Evolutionary conservation across 75 land plant genomes (phyloP).

Genomic region (Pseudotsuga menziesii): DNA sequence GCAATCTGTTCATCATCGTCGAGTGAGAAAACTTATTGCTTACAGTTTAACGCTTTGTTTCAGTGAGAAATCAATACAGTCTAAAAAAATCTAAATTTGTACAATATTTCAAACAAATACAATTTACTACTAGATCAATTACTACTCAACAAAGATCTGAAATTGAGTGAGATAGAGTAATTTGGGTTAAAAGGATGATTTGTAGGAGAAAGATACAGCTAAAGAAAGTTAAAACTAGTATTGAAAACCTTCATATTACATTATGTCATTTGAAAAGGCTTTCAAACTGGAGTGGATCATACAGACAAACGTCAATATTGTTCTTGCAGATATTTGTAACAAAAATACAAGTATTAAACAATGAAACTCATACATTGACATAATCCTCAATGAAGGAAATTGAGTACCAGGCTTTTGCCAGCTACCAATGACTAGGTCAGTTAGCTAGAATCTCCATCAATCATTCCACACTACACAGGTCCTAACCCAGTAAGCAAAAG

Average conservation of each 20-base stretch:
- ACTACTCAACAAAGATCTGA: not conserved
- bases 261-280: not conserved
- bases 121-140: not conserved
- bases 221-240: not conserved
- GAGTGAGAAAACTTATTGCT: not conserved
- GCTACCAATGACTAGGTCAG: too few relatives aligned
- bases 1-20: conserved; percentile 56
- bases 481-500: not conserved
- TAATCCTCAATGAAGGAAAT: not conserved
- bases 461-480: too few relatives aligned
- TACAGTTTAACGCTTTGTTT: not conserved
- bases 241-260: not conserved
- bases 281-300: not conserved
- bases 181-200: not conserved
- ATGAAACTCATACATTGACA: not conserved
- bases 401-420: too few relatives aligned
- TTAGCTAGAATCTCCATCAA: too few relatives aligned
- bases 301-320: not conserved
- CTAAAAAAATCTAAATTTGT: not conserved
- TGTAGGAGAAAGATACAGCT: not conserved
- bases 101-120: not conserved
- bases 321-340: not conserved
- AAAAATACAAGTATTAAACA: not conserved
- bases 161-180: too few relatives aligned
- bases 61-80: not conserved